Conservation (phyloP, 2,329 filamentous ascomycete species). For the Aureobasidium subglaciale region DNA sequence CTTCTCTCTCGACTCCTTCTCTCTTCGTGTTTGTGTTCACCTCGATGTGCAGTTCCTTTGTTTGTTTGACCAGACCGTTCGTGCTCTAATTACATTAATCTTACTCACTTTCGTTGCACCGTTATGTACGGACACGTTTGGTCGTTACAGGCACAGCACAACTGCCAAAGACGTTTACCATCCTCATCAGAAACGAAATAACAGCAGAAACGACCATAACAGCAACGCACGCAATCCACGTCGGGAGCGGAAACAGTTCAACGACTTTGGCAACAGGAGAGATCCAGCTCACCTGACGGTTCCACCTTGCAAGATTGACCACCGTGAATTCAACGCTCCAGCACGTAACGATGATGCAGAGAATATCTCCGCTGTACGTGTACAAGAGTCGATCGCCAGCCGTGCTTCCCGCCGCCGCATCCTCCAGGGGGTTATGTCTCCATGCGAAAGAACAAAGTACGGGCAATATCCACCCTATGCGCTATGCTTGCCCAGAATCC, state of each 20-base stretch:
- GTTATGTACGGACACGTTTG: constrained; percentile 12
- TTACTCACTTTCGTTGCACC: constrained; percentile 5
- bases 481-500: neutral
- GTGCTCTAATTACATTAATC: constrained; percentile 7
- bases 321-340: neutral
- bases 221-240: neutral
- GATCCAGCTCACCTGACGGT: neutral
- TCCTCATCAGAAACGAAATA: constrained; percentile 11
- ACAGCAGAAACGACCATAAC: constrained; percentile 6
- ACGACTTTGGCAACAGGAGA: constrained; percentile 4
- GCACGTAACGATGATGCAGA: constrained; percentile 3
- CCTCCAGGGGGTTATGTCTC: neutral
- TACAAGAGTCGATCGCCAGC: neutral
- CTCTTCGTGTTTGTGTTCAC: neutral
- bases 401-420: neutral
- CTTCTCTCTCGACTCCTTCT: neutral
- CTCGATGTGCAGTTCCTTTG: neutral
- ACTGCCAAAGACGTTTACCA: constrained; percentile 3
- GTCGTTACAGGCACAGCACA: constrained; percentile 6
- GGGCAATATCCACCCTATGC: neutral
- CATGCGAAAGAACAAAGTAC: constrained; percentile 8
- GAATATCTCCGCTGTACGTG: neutral
- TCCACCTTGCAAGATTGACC: neutral
- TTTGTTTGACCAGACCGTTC: constrained; percentile 3
- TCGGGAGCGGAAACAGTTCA: neutral